These are phyloP conservation scores for Rutstroemia sp. DNA, from an alignment of 2,329 filamentous ascomycete genomes.

Conservation along the genomic window DNA sequence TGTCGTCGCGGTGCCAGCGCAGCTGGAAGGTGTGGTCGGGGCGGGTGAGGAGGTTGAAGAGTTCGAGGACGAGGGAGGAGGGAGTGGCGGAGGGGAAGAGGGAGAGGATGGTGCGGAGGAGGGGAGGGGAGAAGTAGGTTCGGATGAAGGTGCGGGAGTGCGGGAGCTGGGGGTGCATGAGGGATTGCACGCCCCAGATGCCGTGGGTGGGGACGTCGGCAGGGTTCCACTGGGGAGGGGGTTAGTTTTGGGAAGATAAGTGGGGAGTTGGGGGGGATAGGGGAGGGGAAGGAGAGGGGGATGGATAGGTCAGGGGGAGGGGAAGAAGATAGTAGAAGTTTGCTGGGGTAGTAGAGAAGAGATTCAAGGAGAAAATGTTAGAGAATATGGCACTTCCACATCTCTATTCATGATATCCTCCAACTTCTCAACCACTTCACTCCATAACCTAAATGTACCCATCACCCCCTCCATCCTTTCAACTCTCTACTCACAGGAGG, in stretches of 20 bases:
- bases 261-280: neutral
- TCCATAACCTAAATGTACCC: no score
- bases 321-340: neutral
- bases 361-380: no score
- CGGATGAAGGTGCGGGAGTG: slow-evolving; percentile 53
- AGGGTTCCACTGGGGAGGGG: slow-evolving; percentile 46
- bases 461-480: no score
- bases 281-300: neutral
- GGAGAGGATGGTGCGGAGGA: slow-evolving; percentile 57
- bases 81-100: slow-evolving; percentile 47
- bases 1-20: slow-evolving; percentile 81
- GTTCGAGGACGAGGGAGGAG: slow-evolving; percentile 71
- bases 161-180: slow-evolving; percentile 66
- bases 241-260: no score
- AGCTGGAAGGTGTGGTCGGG: slow-evolving; percentile 66
- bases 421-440: neutral
- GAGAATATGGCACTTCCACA: neutral
- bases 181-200: slow-evolving; percentile 86
- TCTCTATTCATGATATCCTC: no score
- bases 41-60: slow-evolving; percentile 78
- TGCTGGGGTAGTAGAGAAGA: neutral
- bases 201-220: slow-evolving; percentile 42
- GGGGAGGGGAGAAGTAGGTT: slow-evolving; percentile 63
- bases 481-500: slow-evolving; percentile 45
- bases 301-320: neutral